These are phyloP conservation scores for Blastobotrys buckinghamii DNA, from an alignment of 1,139 yeast species.

Conservation along the genomic window DNA sequence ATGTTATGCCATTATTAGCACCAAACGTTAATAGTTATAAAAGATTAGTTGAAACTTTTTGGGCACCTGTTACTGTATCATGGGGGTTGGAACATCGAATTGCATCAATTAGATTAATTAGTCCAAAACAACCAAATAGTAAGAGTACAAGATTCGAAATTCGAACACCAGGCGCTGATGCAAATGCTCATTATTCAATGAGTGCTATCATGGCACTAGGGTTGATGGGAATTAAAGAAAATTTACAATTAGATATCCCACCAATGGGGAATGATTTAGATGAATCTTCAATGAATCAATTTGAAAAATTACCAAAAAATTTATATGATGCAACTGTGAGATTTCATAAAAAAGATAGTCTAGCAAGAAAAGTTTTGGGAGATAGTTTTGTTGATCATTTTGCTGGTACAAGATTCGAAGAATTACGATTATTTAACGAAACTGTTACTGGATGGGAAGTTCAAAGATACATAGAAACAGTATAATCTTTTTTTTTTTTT, in stretches of 20 bases:
- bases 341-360: slow-evolving; percentile 25
- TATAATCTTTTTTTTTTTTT: slow-evolving; percentile 14
- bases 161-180: slow-evolving; percentile 38
- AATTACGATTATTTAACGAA: slow-evolving; percentile 30
- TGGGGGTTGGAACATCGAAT: slow-evolving; percentile 38
- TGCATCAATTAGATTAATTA: slow-evolving; percentile 33
- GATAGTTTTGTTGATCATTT: slow-evolving; percentile 35
- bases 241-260: slow-evolving; percentile 26
- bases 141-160: slow-evolving; percentile 33
- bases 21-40: slow-evolving; percentile 36
- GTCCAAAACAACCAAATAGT: slow-evolving; percentile 28
- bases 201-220: slow-evolving; percentile 35
- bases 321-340: slow-evolving; percentile 29
- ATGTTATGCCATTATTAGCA: slow-evolving; percentile 35
- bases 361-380: slow-evolving; percentile 34
- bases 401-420: slow-evolving; percentile 33
- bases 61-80: slow-evolving; percentile 37
- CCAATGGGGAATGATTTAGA: slow-evolving; percentile 29
- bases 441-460: slow-evolving; percentile 37
- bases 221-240: slow-evolving; percentile 30
- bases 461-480: slow-evolving; percentile 33
- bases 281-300: slow-evolving; percentile 13
- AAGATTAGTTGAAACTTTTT: slow-evolving; percentile 35
- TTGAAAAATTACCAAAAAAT: slow-evolving; percentile 29
- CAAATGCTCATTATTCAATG: slow-evolving; percentile 34